Base-by-base conservation (phyloP, 768 basidiomycete species). In the Trametes gibbosa region DNA sequence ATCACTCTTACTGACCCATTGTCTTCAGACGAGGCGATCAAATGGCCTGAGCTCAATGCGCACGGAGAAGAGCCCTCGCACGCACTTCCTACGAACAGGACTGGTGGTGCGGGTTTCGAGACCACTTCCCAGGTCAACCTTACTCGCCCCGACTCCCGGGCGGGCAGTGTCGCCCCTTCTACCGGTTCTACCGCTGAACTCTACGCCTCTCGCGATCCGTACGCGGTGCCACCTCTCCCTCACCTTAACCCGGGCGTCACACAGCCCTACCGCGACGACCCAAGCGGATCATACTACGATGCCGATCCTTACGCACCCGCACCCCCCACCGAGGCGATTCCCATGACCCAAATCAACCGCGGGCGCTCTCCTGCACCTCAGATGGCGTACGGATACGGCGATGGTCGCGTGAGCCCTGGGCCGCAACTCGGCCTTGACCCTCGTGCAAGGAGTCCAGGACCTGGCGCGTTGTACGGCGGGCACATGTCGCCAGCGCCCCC, bases 41-140 rank as follows among this genome's bases (percentile, higher is more conserved):
- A 92, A 73, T 94, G 92, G 92, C 92, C 92, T 3, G 92, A 94
- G 66, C 80, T 92, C 37, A 90, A 92, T 70, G 73, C 82, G 12
- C 89, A 90, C 63, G 66, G 67, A 61, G 79, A 76, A 32, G 68
- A 66, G 52, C 24, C 29, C 58, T 65, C 10, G 55, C 63, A 66
- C 34, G 72, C 90, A 16, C 77, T 91, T 9, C 90, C 90, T 19
- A 83, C 86, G 0, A 76, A 83, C 54, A 80, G 83, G 57, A 86
- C 89, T 0, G 89, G 87, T 58, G 81, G 87, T 24, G 73, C 87
- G 25, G 90, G 90, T 29, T 87, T 90, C 67, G 89, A 89, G 67
- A 85, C 84, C 16, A 81, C 76, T 45, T 85, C 84, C 2, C 85
- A 87, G 27, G 68, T 75, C 42, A 79, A 80, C 54, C 77, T 87